Base-by-base conservation (phyloP, 2,329 filamentous ascomycete genomes). In the Bertia moriformis region DNA sequence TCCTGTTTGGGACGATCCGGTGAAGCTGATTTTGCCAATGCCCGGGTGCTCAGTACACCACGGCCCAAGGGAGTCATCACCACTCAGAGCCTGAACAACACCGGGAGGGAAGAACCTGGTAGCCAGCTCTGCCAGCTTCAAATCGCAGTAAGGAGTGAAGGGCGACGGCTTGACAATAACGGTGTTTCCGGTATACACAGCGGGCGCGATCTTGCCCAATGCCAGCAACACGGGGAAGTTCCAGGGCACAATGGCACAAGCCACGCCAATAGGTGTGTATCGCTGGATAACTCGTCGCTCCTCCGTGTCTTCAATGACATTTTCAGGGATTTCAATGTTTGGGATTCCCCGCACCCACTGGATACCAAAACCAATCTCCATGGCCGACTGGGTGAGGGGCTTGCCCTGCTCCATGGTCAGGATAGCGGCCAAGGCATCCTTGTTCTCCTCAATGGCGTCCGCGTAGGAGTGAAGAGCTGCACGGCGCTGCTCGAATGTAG, bases 1-100 rank as follows among this genome's bases (percentile, higher is more conserved):
- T 7, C 75, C 75, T 0, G 71, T 77, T 0, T 62, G 59, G 4
- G 63, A 71, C 10, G 70, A 76, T 2, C 76, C 74, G 0, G 76
- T 80, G 55, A 81, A 81, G 45, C 62, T 66, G 50, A 81, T 69
- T 61, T 77, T 80, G 41, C 67, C 62, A 40, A 79, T 66, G 15
- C 62, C 69, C 0, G 71, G 70, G 47, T 80, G 74, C n/a, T 51
- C 53, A 0, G 71, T 76, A 39, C 80, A 52, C 62, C 62, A 64
- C 1, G 69, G 71, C 3, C 76, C 76, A 4, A 81, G 65, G 32
- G 62, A 59, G 45, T 79, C 73, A 39, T 71, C 71, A 4, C 75
- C 76, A 39, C 69, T 69, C 2, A 81, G 53, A 0, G 62, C 68
- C 48, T 79, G 73, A 2, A 80, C 50, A n/a, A 81, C 71, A 29